Base-by-base conservation (phyloP, 805 yeast genomes). In the Nakazawaea anatomiae region DNA sequence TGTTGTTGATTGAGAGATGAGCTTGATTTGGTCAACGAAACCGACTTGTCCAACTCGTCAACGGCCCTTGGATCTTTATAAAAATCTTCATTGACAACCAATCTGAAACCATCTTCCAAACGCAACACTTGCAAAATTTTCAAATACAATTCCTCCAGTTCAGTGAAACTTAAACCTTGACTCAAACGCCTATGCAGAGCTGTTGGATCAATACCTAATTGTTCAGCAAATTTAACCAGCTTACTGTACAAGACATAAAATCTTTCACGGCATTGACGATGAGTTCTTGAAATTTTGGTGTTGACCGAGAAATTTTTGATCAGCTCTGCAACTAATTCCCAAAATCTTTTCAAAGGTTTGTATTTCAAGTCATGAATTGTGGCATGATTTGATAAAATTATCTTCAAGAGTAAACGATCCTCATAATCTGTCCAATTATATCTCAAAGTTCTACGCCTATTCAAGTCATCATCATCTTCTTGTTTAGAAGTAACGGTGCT, bases 251-350 rank as follows among this genome's bases (percentile, higher is more conserved):
- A 46, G 18, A 50, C 47, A 34, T 50, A 50, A 42, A 50, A 50
- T 45, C 52, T 45, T 38, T 50, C 52, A 32, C 52, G 44, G 39
- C 52, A 50, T 32, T 50, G 52, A 31, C 52, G 41, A 45, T 50
- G 52, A 29, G 46, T 50, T 38, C 52, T 45, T 6, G 46, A 42
- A 18, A 50, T 35, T 25, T 42, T 50, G n/a, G 46, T 18, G 28
- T 42, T 46, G 14, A 49, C 32, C 5, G 48, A 39, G 28, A n/a
- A 44, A 4, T 39, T 36, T 27, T 39, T 43, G n/a, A 49, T 44
- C 44, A 39, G 44, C 3, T 39, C 41, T 12, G 49, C 41, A 4
- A 47, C 46, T 12, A 52, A 36, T 38, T 52, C 55, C 55, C 55
- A 52, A 50, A 52, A 52, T 39, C 41, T 49, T 34, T 50, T 50